Conservation (phyloP, 2,329 filamentous ascomycete genomes). For the Tolypocladium album region DNA sequence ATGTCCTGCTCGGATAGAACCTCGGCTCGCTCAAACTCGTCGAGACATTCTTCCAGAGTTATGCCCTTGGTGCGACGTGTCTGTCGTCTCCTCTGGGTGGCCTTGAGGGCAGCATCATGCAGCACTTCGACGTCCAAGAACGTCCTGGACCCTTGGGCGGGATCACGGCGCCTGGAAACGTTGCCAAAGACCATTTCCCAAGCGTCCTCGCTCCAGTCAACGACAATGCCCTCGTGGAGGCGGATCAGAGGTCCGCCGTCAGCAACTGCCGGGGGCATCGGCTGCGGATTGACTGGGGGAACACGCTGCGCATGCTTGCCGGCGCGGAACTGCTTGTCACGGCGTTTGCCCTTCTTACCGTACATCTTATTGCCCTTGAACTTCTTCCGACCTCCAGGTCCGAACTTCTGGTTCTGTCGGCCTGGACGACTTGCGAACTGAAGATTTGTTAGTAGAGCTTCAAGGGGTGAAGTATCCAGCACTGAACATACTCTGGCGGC, state of each 20-base stretch:
- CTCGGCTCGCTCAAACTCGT: slow-evolving; percentile 91
- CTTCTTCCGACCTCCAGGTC: slow-evolving; percentile 33
- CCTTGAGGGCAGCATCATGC: slow-evolving; percentile 54
- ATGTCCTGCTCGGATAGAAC: slow-evolving; percentile 90
- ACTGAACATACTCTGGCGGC: slow-evolving; percentile 13
- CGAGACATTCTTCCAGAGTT: slow-evolving; percentile 78
- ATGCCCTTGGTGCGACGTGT: slow-evolving; percentile 51
- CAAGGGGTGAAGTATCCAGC: not conserved
- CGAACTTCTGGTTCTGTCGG: slow-evolving; percentile 13
- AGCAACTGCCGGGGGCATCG: slow-evolving; percentile 25
- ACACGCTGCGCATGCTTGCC: slow-evolving; percentile 27
- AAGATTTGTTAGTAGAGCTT: slow-evolving; percentile 1
- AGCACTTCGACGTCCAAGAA: slow-evolving; percentile 41
- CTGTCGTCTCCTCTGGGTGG: slow-evolving; percentile 53
- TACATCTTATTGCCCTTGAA: slow-evolving; percentile 33
- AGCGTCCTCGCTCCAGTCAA: slow-evolving; percentile 71
- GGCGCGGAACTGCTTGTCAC: slow-evolving; percentile 28
- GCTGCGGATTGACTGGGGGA: slow-evolving; percentile 20
- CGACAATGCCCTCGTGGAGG: slow-evolving; percentile 72
- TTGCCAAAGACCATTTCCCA: slow-evolving; percentile 60
- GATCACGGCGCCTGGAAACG: slow-evolving; percentile 17
- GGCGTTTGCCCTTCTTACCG: slow-evolving; percentile 37
- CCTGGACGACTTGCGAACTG: slow-evolving; percentile 9
- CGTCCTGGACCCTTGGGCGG: slow-evolving; percentile 48
- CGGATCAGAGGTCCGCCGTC: slow-evolving; percentile 58